phyloP scores from a whole-genome alignment of 2,329 filamentous ascomycete species.

The Dactylellina haptotyla region DNA sequence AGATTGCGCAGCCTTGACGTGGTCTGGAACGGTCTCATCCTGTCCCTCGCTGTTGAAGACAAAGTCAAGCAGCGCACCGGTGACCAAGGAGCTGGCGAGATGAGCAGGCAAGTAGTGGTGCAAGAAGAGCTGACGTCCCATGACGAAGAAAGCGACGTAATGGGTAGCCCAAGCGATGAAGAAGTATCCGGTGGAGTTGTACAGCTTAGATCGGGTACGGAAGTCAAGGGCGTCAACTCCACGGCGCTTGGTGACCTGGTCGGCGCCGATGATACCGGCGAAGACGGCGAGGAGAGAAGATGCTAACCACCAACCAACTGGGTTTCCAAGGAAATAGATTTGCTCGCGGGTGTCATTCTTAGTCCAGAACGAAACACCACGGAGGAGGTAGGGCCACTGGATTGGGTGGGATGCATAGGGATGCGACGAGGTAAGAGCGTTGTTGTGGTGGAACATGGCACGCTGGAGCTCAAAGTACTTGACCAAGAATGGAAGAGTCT shows the following conservation, averaged over 20 bases:
- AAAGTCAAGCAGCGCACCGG: slow-evolving; percentile 91
- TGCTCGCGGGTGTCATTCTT: slow-evolving; percentile 93
- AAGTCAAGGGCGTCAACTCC: slow-evolving; percentile 92
- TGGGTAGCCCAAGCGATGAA: slow-evolving; percentile 98
- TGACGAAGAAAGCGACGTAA: slow-evolving; percentile 96
- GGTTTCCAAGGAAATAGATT: slow-evolving; percentile 98
- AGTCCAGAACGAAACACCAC: slow-evolving; percentile 99
- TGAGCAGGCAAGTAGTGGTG: slow-evolving; percentile 98
- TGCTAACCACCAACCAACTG: slow-evolving; percentile 95
- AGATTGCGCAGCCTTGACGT: slow-evolving; percentile 59
- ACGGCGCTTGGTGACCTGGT: slow-evolving; percentile 91
- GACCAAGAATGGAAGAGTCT: slow-evolving; percentile 83
- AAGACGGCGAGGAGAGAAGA: slow-evolving; percentile 93
- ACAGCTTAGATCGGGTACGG: slow-evolving; percentile 92
- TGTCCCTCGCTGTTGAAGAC: slow-evolving; percentile 89
- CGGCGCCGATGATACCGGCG: slow-evolving; percentile 87
- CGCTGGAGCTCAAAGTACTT: slow-evolving; percentile 98
- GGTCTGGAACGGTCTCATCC: slow-evolving; percentile 66
- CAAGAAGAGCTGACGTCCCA: slow-evolving; percentile 97
- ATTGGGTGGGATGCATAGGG: slow-evolving; percentile 94
- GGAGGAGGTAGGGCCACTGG: slow-evolving; percentile 96
- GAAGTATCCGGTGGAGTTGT: slow-evolving; percentile 99
- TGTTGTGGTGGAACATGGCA: slow-evolving; percentile 99
- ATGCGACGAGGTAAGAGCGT: slow-evolving; percentile 94
- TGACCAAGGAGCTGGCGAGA: slow-evolving; percentile 86